Conservation (phyloP, 208 protist genomes). For the Crithidia mellificae region DNA sequence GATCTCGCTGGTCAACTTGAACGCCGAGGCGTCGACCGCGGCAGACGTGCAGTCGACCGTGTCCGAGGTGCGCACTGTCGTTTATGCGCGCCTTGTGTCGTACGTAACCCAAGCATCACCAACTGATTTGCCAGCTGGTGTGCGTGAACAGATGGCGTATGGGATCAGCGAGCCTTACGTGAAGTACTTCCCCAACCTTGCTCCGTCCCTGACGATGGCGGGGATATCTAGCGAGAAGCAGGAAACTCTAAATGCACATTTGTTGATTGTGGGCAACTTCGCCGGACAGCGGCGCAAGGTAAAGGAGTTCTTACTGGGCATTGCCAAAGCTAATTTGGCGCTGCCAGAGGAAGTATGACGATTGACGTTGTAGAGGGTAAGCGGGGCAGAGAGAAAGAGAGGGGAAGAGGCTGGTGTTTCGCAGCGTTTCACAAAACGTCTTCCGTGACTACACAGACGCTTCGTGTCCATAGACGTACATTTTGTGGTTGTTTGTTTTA, state of each 20-base stretch:
- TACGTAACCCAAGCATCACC: slow-evolving; percentile 37
- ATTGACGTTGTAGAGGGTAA: too few species aligned
- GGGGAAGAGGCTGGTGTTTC: too few species aligned
- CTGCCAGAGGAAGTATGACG: slow-evolving; percentile 1
- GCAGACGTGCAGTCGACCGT: slow-evolving; percentile 27
- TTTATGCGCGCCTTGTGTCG: slow-evolving; percentile 47
- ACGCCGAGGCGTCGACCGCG: slow-evolving; percentile 11
- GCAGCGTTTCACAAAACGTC: too few species aligned
- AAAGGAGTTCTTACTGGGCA: slow-evolving; percentile 55
- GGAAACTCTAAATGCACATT: slow-evolving; percentile 60
- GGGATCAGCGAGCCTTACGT: slow-evolving; percentile 52
- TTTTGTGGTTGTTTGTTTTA: too few species aligned
- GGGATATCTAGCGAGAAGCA: slow-evolving; percentile 37
- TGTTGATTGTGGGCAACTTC: slow-evolving; percentile 39
- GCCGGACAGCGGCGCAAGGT: slow-evolving; percentile 51
- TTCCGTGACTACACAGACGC: too few species aligned
- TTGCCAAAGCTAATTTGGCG: slow-evolving; percentile 7
- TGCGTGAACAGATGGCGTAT: slow-evolving; percentile 39
- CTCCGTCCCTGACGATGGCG: slow-evolving; percentile 28
- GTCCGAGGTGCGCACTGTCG: slow-evolving; percentile 34
- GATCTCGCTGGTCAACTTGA: slow-evolving; percentile 37
- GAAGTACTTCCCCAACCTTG: slow-evolving; percentile 44
- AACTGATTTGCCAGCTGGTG: slow-evolving; percentile 31
- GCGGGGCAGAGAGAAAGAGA: too few species aligned
- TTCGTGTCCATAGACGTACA: too few species aligned